These are phyloP conservation scores for Cytauxzoon felis DNA, from an alignment of 169 alveolate species.

Conservation along the genomic window DNA sequence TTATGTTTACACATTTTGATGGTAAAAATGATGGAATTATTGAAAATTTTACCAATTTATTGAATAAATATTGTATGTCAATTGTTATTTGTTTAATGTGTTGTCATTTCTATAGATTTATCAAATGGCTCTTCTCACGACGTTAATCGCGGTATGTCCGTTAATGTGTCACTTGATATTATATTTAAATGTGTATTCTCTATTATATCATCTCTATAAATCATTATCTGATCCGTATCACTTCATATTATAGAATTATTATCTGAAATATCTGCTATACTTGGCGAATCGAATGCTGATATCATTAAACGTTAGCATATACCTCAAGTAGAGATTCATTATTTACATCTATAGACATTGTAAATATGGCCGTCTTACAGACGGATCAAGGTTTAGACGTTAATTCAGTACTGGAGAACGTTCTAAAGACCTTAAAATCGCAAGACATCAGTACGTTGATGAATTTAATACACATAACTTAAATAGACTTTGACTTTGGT, in stretches of 20 bases:
- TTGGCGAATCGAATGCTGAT: constrained; percentile 32
- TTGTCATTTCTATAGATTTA: too few species aligned
- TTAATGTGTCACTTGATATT: too few species aligned
- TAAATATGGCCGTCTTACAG: constrained; percentile 26
- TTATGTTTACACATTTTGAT: too few species aligned
- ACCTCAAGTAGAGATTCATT: background rate
- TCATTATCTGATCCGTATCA: too few species aligned
- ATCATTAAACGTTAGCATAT: constrained; percentile 20
- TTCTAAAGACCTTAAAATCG: constrained; percentile 3
- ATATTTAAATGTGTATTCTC: too few species aligned
- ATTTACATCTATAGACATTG: constrained; percentile 19
- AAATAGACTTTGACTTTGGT: constrained; percentile 37
- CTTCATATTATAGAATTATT: constrained; percentile 14
- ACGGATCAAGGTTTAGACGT: constrained; percentile 3
- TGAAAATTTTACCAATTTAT: background rate
- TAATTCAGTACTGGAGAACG: constrained; percentile 13
- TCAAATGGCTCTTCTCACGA: background rate
- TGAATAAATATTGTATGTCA: background rate
- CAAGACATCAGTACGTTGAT: background rate
- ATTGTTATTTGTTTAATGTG: too few species aligned
- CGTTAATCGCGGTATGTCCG: too few species aligned
- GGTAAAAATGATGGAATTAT: background rate
- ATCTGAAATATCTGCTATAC: background rate
- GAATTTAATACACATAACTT: background rate
- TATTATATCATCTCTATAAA: too few species aligned